Conservation (phyloP, 139 green algal species). For the Coccomyxa sp. region DNA sequence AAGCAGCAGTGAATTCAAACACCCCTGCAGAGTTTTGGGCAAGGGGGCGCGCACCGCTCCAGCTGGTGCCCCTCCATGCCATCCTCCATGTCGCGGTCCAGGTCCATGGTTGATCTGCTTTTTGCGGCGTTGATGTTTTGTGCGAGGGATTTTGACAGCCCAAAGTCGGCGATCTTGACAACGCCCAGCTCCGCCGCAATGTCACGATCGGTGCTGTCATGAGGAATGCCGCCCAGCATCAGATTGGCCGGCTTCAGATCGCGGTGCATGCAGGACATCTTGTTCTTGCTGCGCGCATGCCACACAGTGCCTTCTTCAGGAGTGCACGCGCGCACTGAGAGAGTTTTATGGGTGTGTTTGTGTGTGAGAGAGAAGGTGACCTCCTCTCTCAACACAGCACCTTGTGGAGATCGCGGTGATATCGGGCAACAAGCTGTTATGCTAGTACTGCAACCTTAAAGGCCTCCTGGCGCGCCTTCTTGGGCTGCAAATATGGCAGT, state of each 20-base stretch:
- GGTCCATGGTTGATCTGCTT: neutral
- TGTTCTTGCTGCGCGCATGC: conserved; percentile 2
- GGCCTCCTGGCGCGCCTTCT: too few relatives aligned
- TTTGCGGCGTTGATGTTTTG: conserved; percentile 9
- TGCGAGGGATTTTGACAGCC: conserved; percentile 34
- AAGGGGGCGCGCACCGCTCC: neutral
- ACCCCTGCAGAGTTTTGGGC: too few relatives aligned
- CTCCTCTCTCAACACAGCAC: too few relatives aligned
- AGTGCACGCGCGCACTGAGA: too few relatives aligned
- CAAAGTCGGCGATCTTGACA: conserved; percentile 17
- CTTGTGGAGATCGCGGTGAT: too few relatives aligned
- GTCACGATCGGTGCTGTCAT: conserved; percentile 22
- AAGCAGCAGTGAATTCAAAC: too few relatives aligned
- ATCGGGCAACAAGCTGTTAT: too few relatives aligned
- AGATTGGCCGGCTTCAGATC: conserved; percentile 90
- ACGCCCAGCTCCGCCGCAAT: conserved; percentile 25
- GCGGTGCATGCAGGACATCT: conserved; percentile 40
- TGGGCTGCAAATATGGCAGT: too few relatives aligned
- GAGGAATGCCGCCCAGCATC: conserved; percentile 65
- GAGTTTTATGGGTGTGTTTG: too few relatives aligned
- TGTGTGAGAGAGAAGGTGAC: too few relatives aligned
- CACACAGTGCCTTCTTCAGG: neutral
- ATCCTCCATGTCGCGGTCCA: neutral
- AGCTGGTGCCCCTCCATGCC: neutral
- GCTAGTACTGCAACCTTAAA: too few relatives aligned